These are phyloP conservation scores for Nemania sp. DNA, from an alignment of 2,329 filamentous ascomycete species.

Conservation along the genomic window DNA sequence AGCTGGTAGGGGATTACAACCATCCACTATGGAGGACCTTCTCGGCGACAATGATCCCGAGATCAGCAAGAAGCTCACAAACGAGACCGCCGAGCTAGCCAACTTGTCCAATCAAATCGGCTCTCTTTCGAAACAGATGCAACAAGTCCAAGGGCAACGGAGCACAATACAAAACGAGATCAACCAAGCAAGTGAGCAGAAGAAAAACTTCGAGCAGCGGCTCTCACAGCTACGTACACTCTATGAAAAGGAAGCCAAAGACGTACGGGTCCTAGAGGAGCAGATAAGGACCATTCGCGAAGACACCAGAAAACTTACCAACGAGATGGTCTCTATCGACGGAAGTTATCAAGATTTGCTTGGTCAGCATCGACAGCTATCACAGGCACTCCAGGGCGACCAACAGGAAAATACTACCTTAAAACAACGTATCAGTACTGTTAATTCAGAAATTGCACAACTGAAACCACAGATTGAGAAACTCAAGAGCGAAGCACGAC, in stretches of 20 bases:
- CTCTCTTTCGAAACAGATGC: slow-evolving; percentile 89
- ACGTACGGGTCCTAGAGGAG: slow-evolving; percentile 83
- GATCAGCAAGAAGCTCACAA: slow-evolving; percentile 83
- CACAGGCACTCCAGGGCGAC: slow-evolving; percentile 77
- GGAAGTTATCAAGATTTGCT: slow-evolving; percentile 80
- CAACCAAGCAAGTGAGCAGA: slow-evolving; percentile 80
- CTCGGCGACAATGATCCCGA: slow-evolving; percentile 90
- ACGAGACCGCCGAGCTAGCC: slow-evolving; percentile 88
- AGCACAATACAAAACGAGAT: slow-evolving; percentile 79
- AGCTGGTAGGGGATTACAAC: slow-evolving; percentile 23
- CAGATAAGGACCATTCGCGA: slow-evolving; percentile 75
- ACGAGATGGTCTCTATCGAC: slow-evolving; percentile 82
- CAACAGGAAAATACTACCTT: slow-evolving; percentile 84
- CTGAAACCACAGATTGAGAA: slow-evolving; percentile 93
- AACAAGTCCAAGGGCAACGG: slow-evolving; percentile 85
- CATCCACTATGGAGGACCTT: slow-evolving; percentile 67
- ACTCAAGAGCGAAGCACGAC: slow-evolving; percentile 85
- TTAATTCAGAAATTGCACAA: slow-evolving; percentile 81
- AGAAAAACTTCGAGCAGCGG: slow-evolving; percentile 89
- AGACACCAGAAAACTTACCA: slow-evolving; percentile 82
- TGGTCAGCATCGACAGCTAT: slow-evolving; percentile 77
- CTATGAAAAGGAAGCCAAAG: slow-evolving; percentile 92
- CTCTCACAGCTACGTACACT: slow-evolving; percentile 82
- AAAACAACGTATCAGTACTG: slow-evolving; percentile 83
- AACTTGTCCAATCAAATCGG: slow-evolving; percentile 96